phyloP scores from a whole-genome alignment of 1,139 yeast genomes.

The Debaryomyces robertsiae region DNA sequence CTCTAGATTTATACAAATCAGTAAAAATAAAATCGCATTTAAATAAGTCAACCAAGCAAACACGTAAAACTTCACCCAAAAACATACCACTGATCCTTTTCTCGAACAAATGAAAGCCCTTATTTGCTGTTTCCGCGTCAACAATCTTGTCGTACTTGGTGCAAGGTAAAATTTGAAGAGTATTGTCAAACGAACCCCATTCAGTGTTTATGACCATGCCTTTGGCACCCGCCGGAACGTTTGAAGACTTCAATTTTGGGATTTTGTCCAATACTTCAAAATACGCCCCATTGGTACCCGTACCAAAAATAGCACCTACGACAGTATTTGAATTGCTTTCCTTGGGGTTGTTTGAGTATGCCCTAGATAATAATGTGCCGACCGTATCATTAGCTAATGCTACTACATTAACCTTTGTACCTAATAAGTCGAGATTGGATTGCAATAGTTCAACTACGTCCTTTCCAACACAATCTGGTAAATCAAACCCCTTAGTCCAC shows the following conservation, averaged over 20 bases:
- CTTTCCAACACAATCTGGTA: constrained; percentile 78
- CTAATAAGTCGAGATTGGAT: constrained; percentile 57
- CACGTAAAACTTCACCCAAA: constrained; percentile 84
- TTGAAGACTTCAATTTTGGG: constrained; percentile 57
- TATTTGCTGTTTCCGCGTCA: constrained; percentile 76
- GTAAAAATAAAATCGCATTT: constrained; percentile 55
- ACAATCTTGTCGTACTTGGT: constrained; percentile 73
- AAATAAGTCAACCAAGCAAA: constrained; percentile 68
- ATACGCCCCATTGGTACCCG: constrained; percentile 96
- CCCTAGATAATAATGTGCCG: constrained; percentile 85
- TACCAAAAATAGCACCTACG: constrained; percentile 90
- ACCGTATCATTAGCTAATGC: constrained; percentile 95
- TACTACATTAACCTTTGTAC: constrained; percentile 70
- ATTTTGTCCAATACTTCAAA: constrained; percentile 72
- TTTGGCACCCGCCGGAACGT: constrained; percentile 48
- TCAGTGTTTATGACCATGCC: constrained; percentile 94
- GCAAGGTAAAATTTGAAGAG: constrained; percentile 66
- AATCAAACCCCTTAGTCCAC: constrained; percentile 94
- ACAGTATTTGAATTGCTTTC: constrained; percentile 69
- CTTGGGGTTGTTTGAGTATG: constrained; percentile 65
- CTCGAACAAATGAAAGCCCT: constrained; percentile 87
- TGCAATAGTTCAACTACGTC: constrained; percentile 80
- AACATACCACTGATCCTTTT: constrained; percentile 95
- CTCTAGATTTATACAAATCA: constrained; percentile 52
- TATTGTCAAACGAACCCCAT: constrained; percentile 96